Base-by-base conservation (phyloP, 345 rosid genomes). In the Euclidium syriacum region DNA sequence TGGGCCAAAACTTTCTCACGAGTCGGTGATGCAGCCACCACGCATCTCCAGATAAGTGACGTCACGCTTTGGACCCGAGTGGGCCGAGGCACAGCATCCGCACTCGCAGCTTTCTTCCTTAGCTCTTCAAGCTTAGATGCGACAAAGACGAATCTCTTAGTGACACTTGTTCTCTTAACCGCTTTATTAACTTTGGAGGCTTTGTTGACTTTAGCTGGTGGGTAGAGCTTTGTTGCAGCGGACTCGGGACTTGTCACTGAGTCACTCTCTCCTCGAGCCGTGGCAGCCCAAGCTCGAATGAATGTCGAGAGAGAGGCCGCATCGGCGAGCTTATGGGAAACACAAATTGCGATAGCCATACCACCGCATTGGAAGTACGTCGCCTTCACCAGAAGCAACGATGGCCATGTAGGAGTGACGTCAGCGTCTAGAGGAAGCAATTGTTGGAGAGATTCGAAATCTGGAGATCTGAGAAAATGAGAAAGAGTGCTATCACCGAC, bases 341-440 rank as follows among this genome's bases (percentile, higher is more conserved):
- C 18, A 11, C 48, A 18, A 17, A 42, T 42, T 17, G 49, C 64
- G 0, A 83, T 39, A n/a, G 74, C 72, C 33, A 76, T 19, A 1
- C 85, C 88, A 2, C 84, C 86, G 11, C 81, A 78, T 11, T 58
- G 42, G 10, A 78, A 68, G 14, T 71, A 32, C 50, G 52, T 81
- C 19, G 49, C 56, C 10, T 52, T 79, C 22, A 38, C 64, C 2
- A 57, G 41, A 10, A 73, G 41, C 35, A 54, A 17, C 35, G 51
- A 17, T n/a, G 36, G 57, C 63, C 46, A 49, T 0, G 54, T 64
- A 0, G 26, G 6, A 12, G 53, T 67, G 0, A 9, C 10, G 0
- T 46, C 16, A 10, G 5, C 2, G 9, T 70, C 62, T 4, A 35
- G 49, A 64, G 77, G 75, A 60, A 79, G 53, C 6, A 73, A 56